Evolutionary conservation across 2,329 filamentous ascomycete species (phyloP).

Genomic region (Furcasterigmium sp.): DNA sequence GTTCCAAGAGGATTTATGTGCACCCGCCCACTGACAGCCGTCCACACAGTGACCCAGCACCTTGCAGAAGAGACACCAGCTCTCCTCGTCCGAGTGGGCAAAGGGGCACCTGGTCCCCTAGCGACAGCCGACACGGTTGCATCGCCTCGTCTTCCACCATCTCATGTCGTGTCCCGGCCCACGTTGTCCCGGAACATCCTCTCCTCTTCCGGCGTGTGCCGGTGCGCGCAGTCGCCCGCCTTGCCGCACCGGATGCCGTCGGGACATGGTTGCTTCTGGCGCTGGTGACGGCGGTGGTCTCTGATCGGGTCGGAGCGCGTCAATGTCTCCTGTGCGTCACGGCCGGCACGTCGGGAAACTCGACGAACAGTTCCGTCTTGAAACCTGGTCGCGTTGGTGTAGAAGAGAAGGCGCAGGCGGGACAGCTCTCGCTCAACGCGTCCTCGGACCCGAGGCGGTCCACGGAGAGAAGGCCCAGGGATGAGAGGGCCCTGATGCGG

Average conservation of each 20-base stretch:
- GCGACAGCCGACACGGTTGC: not conserved
- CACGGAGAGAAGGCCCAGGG: constrained; percentile 7
- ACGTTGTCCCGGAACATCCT: constrained; percentile 2
- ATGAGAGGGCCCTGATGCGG: constrained; percentile 11
- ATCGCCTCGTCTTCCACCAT: constrained; percentile 9
- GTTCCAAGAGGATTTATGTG: no score
- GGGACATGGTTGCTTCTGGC: constrained; percentile 3
- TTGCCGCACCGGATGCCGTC: constrained; percentile 6
- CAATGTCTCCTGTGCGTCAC: constrained; percentile 1
- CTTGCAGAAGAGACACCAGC: constrained; percentile 6
- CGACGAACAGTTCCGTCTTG: constrained; percentile 7
- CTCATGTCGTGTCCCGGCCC: constrained; percentile 4
- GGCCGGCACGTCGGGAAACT: constrained; percentile 8
- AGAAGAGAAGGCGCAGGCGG: constrained; percentile 8
- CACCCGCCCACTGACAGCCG: no score
- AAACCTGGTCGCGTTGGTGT: constrained; percentile 8
- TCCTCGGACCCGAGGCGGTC: constrained; percentile 3
- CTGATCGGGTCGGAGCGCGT: not conserved
- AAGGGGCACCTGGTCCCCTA: constrained; percentile 3
- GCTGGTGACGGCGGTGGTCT: constrained; percentile 1
- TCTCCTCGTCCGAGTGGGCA: constrained; percentile 5
- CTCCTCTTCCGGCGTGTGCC: constrained; percentile 4
- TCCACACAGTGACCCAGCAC: constrained; percentile 4
- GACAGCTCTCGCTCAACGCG: no score
- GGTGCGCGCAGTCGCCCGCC: constrained; percentile 4